Base-by-base conservation (phyloP, 148 eudicot species). In the Persicaria maculosa region DNA sequence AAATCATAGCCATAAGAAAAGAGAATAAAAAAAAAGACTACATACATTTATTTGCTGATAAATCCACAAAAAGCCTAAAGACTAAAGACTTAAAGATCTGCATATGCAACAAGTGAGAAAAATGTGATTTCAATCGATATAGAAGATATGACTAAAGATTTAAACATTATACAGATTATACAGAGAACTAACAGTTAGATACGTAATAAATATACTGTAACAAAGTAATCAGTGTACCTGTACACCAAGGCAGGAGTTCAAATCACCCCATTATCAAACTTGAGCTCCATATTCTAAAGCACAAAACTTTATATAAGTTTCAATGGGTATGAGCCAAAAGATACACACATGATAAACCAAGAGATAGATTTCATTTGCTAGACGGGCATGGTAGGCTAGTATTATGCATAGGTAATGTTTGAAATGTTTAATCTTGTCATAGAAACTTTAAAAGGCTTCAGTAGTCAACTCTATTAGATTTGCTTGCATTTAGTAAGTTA, bases 71-170 rank as follows among this genome's bases (percentile, higher is more conserved):
- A 9, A 9, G 62, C 19, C 8, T 57, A 19, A 57, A 0, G 0
- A 31, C 62, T 17, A 3, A 6, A 0, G 15, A 53, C 19, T 53
- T 97, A 86, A 96, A 96, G 71, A 96, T 77, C 97, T 94, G 88
- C 74, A 67, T 71, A 47, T 25, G 69, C 17, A 69, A 71, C 68
- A 61, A 47, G 70, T 8, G 40, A 40, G 5, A 36, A 36, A 36
- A 36, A 1, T n/a, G 70, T 12, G n/a, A 9, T 40, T 12, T 65
- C 4, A 65, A 4, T 65, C 46, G 46, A 65, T 15, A 65, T 65
- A 65, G 6, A 65, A 40, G 6, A 65, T 36, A 12, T 1, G 11
- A 65, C 47, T 40, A 40, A 12, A 4, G 40, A 45, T 12, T 36
- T 16, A 36, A n/a, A 40, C 12, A 36, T 65, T 14, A 7, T 12